Conservation (phyloP, 257 asterid genomes). For the Paraleonurus japonicus region DNA sequence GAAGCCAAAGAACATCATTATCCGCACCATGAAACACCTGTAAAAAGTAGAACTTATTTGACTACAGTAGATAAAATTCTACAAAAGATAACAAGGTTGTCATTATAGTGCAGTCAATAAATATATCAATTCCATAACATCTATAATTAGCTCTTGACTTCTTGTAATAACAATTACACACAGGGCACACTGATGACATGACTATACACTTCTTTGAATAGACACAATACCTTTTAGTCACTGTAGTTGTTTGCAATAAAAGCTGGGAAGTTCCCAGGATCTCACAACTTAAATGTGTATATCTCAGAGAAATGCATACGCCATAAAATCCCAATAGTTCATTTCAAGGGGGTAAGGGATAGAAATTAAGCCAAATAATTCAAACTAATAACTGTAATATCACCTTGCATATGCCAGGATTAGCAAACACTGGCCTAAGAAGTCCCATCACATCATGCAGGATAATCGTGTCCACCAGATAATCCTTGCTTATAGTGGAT, state of each 20-base stretch:
- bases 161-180: background rate
- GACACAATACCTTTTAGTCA: background rate
- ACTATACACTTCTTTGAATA: background rate
- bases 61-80: background rate
- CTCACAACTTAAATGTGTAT: background rate
- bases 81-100: conserved; percentile 1
- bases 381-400: conserved; percentile 2
- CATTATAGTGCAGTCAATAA: background rate
- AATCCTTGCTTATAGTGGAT: conserved; percentile 67
- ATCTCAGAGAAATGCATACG: background rate
- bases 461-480: conserved; percentile 72
- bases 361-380: background rate
- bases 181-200: background rate
- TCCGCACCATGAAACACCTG: conserved; percentile 99
- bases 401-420: conserved; percentile 92
- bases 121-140: background rate
- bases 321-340: background rate
- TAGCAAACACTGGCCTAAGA: conserved; percentile 74
- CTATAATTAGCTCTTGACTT: background rate
- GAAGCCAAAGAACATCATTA: conserved; percentile 96
- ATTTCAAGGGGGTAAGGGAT: background rate
- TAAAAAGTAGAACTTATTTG: conserved; percentile 19
- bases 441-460: conserved; percentile 82
- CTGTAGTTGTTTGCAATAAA: background rate
- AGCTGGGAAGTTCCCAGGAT: background rate